phyloP scores from a whole-genome alignment of 1,139 yeast species.

The Yamadazyma sp. region DNA sequence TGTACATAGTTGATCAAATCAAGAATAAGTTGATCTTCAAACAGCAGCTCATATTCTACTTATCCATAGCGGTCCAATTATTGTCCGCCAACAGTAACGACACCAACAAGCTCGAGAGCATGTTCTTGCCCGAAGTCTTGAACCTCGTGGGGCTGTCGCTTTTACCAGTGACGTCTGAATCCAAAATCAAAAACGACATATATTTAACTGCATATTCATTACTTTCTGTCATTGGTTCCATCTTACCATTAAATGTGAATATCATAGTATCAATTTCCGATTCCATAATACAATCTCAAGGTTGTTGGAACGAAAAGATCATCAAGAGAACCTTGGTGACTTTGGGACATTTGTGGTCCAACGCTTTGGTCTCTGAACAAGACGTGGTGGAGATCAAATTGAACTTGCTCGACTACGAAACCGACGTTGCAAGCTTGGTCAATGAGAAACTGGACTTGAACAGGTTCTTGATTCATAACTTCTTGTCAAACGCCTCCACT shows the following conservation, averaged over 20 bases:
- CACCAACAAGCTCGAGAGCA: constrained; percentile 27
- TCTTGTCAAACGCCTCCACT: constrained; percentile 20
- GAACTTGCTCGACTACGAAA: constrained; percentile 6
- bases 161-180: constrained; percentile 30
- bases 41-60: constrained; percentile 74
- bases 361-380: constrained; percentile 21
- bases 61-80: constrained; percentile 68
- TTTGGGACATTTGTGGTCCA: constrained; percentile 45
- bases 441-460: constrained; percentile 29
- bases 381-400: constrained; percentile 9
- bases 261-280: constrained; percentile 70
- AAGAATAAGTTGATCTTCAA: constrained; percentile 61
- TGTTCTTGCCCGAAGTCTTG: constrained; percentile 49
- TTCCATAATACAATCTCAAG: constrained; percentile 45
- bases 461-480: constrained; percentile 31
- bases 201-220: constrained; percentile 84
- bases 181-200: constrained; percentile 56
- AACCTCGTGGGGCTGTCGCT: constrained; percentile 58
- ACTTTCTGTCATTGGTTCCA: constrained; percentile 72
- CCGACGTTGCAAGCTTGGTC: constrained; percentile 16
- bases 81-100: constrained; percentile 40
- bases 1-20: constrained; percentile 56
- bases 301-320: constrained; percentile 20
- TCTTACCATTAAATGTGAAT: constrained; percentile 64
- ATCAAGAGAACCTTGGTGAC: constrained; percentile 38